These are phyloP conservation scores for Clarireedia monteithiana DNA, from an alignment of 2,329 filamentous ascomycete species.

Conservation along the genomic window DNA sequence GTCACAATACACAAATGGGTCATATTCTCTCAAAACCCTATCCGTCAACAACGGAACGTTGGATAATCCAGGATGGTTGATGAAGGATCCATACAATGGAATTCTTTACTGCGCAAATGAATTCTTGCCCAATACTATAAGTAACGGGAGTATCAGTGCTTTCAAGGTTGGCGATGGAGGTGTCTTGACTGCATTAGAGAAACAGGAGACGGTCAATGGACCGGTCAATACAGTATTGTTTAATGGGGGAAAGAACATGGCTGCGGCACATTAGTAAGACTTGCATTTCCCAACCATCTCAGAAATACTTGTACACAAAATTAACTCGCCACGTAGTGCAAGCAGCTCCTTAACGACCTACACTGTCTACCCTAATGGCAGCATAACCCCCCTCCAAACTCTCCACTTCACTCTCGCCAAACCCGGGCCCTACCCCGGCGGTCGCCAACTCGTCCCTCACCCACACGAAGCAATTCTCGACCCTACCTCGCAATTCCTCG, in stretches of 20 bases:
- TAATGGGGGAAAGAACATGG: constrained; percentile 33
- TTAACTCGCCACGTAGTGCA: constrained; percentile 16
- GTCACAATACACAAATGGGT: constrained; percentile 16
- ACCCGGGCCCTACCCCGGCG: constrained; percentile 29
- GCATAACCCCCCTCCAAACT: constrained; percentile 28
- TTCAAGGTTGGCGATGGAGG: constrained; percentile 32
- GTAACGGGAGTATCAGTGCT: constrained; percentile 17
- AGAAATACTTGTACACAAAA: neutral
- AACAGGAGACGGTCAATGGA: constrained; percentile 32
- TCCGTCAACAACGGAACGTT: constrained; percentile 18
- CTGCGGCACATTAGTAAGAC: constrained; percentile 27
- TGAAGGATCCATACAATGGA: constrained; percentile 18
- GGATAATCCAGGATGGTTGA: constrained; percentile 23
- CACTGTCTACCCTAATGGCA: neutral
- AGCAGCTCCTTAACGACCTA: constrained; percentile 14
- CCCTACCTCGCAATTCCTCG: constrained; percentile 40
- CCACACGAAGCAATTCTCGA: constrained; percentile 46
- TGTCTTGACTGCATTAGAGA: constrained; percentile 32
- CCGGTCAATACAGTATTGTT: constrained; percentile 34
- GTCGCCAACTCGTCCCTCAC: constrained; percentile 38
- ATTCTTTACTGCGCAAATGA: constrained; percentile 26
- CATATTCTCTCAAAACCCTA: constrained; percentile 16
- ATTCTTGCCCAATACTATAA: neutral
- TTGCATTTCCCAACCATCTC: neutral
- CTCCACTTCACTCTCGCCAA: constrained; percentile 33